These are phyloP conservation scores for Parachlorella kessleri DNA, from an alignment of 139 green algal species.

Conservation along the genomic window DNA sequence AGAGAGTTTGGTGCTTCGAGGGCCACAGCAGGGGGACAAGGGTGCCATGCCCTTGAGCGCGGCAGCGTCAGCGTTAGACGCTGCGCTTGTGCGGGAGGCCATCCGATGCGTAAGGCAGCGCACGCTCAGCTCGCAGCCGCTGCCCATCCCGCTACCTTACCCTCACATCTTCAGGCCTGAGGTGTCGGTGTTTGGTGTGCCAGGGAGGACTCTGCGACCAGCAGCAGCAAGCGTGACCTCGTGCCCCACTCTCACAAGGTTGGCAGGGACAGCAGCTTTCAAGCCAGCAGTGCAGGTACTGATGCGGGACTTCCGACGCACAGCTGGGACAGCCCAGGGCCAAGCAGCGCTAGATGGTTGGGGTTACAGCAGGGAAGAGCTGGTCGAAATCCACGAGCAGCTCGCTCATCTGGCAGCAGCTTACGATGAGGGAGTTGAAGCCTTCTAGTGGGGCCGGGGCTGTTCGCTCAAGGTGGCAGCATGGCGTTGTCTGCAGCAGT, in stretches of 20 bases:
- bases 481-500: too few species aligned
- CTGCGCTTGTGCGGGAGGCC: slow-evolving; percentile 19
- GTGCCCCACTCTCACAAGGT: slow-evolving; percentile 19
- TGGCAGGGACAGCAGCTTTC: slow-evolving; percentile 23
- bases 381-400: slow-evolving; percentile 5
- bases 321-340: slow-evolving; percentile 1
- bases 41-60: not conserved
- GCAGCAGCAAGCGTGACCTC: slow-evolving; percentile 3
- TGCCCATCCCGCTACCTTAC: slow-evolving; percentile 46
- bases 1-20: slow-evolving; percentile 38
- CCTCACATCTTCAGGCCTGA: slow-evolving; percentile 26
- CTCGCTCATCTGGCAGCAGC: slow-evolving; percentile 5
- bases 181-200: slow-evolving; percentile 1
- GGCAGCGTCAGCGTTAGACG: slow-evolving; percentile 22
- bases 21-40: not conserved
- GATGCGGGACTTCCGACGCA: not conserved
- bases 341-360: slow-evolving; percentile 22
- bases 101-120: slow-evolving; percentile 36
- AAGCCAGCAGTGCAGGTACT: not conserved
- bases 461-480: too few species aligned
- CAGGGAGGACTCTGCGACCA: not conserved
- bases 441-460: too few species aligned
- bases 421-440: slow-evolving; percentile 34
- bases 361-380: slow-evolving; percentile 14
- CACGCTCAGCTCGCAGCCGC: slow-evolving; percentile 19